Evolutionary conservation across 805 yeast species (phyloP), one percentile per base, ranked within the genome.

Genomic region (Komagataella phaffii): DNA sequence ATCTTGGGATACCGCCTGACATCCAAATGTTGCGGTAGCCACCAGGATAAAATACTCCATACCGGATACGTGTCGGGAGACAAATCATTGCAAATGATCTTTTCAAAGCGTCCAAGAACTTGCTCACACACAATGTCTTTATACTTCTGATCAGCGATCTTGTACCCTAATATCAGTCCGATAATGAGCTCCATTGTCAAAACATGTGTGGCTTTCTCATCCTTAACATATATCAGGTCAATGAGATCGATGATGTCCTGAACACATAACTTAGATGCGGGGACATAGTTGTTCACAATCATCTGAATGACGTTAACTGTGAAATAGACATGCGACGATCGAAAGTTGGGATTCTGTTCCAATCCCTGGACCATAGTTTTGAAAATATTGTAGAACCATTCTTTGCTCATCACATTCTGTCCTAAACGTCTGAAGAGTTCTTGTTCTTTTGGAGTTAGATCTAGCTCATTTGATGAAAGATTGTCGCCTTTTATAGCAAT

Each of bases 31-130:
- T 79, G 64, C 0, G 88, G 85, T 1, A 80, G 60, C 85, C 88
- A 84, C 83, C 88, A 83, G 3, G 83, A 71, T 49, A 87, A 76
- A 0, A 88, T 75, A 43, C 73, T 72, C 97, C 97, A 93, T 45
- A 85, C 79, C 17, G 74, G 76, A 44, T 74, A 65, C 3, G 82
- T 83, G 36, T 89, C 93, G 3, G 88, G 95, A 1, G 87, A 77
- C 52, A 91, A 64, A 48, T 83, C 87, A 40, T 73, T 66, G 6
- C 71, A 68, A 40, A 88, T 70, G 3, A 81, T 73, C 0, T 61
- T 56, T 0, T 60, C 58, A 45, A 86, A 62, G 53, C 77, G 79
- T 1, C 54, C 57, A 0, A 71, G 59, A 19, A 85, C 59, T 50
- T 73, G 75, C 0, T 55, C 59, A 56, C 82, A 86, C 53, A 83